Conservation (phyloP, 2,329 filamentous ascomycete genomes). For the Sclerotinia borealis region DNA sequence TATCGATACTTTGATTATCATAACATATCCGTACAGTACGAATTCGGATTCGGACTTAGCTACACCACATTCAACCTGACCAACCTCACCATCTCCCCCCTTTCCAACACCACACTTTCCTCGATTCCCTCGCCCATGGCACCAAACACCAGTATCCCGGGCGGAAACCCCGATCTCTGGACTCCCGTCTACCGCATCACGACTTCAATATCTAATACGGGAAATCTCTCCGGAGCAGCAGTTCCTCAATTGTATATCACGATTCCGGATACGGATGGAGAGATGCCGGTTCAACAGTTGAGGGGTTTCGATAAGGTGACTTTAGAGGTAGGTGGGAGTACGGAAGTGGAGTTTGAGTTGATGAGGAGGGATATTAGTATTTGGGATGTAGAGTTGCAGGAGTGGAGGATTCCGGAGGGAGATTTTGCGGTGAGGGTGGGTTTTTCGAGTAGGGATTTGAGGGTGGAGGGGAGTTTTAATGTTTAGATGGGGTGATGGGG, state of each 20-base stretch:
- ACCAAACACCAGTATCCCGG: slow-evolving; percentile 36
- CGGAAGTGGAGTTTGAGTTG: slow-evolving; percentile 59
- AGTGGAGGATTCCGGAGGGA: slow-evolving; percentile 56
- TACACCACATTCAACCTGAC: slow-evolving; percentile 65
- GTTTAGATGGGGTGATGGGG: neutral
- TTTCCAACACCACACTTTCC: slow-evolving; percentile 34
- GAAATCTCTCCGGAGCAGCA: slow-evolving; percentile 31
- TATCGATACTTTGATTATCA: slow-evolving; percentile 45
- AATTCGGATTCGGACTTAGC: slow-evolving; percentile 50
- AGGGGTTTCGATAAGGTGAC: slow-evolving; percentile 73
- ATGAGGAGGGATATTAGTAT: slow-evolving; percentile 77
- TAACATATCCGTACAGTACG: slow-evolving; percentile 34
- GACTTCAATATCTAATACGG: slow-evolving; percentile 47
- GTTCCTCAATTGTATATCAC: slow-evolving; percentile 35
- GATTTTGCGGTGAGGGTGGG: slow-evolving; percentile 23
- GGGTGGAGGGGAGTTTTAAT: slow-evolving; percentile 11
- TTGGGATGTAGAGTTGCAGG: slow-evolving; percentile 70
- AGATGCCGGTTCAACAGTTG: slow-evolving; percentile 49
- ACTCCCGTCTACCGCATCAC: slow-evolving; percentile 43
- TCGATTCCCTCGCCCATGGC: slow-evolving; percentile 29
- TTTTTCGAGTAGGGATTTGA: slow-evolving; percentile 21
- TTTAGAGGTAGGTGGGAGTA: slow-evolving; percentile 61
- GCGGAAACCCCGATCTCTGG: slow-evolving; percentile 51
- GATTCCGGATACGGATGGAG: neutral
- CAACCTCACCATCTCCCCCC: slow-evolving; percentile 26